Base-by-base conservation (phyloP, 352 stramenopile genomes). In the Globisporangium iwayamae region DNA sequence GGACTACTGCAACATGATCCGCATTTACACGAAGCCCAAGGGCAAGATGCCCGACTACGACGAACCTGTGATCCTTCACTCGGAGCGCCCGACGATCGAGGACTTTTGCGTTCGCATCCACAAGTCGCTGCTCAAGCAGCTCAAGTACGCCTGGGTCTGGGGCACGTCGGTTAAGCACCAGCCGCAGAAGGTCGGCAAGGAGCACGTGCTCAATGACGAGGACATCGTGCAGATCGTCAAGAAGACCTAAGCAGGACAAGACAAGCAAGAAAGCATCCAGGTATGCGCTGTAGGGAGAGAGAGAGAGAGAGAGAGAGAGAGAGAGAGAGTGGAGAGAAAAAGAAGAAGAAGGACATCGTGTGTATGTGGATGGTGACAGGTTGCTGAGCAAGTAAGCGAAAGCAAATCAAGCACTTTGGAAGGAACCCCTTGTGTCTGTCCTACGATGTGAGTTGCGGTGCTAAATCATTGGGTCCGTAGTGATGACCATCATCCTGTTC, bases 151-250 rank as follows among this genome's bases (percentile, higher is more conserved):
- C 16, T 98, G 91, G 91, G 96, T 99, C 54, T 99, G 97, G 97
- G 98, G 98, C 32, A 86, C 82, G 28, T 98, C 85, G 36, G 97
- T 97, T 60, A 99, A 99, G 78, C 96, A 99, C 82, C 96, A 99
- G 75, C 98, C 98, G 68, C 97, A 99, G 81, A 97, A 98, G 60
- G 98, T 98, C 60, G 98, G 98, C 58, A 99, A 98, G 72, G 96
- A 99, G 56, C 98, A 99, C 78, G 72, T 96, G 50, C 85, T 99
- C 5, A 76, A 89, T 58, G 97, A 99, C 75, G 98, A 99, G 81
- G 98, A 99, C 75, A 97, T 99, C 72, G 96, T 99, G 50, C 97
- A 99, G 85, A 98, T 99, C 64, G 92, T 98, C 67, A 98, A 98
- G 77, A 97, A 97, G 69, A 81, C 94, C 39, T 97, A 90, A 79